These are phyloP conservation scores for Trichophyton simii DNA, from an alignment of 2,329 filamentous ascomycete species.

Conservation along the genomic window DNA sequence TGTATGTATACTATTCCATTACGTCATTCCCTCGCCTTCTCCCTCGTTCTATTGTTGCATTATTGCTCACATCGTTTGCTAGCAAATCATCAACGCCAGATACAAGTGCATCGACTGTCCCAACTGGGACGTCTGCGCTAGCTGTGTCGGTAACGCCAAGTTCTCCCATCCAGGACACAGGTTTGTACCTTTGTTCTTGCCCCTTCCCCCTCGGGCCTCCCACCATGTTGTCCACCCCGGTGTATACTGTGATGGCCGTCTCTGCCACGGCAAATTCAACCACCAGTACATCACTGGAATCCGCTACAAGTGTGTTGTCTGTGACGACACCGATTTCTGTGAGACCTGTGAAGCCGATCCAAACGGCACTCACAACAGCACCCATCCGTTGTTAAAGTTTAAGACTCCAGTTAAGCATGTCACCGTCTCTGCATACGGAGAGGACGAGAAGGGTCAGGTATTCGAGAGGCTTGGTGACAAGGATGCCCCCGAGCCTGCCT, in stretches of 20 bases:
- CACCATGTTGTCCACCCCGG: conserved; percentile 54
- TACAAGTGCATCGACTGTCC: conserved; percentile 96
- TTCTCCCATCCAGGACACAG: conserved; percentile 70
- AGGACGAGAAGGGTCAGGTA: conserved; percentile 54
- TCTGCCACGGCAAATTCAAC: conserved; percentile 48
- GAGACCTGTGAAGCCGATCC: conserved; percentile 85
- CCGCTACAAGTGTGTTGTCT: conserved; percentile 95
- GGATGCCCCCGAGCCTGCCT: conserved; percentile 12
- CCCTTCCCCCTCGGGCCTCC: conserved; percentile 39
- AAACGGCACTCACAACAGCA: conserved; percentile 73
- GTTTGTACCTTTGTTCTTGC: conserved; percentile 77
- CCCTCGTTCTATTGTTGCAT: not conserved
- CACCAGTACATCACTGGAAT: conserved; percentile 59
- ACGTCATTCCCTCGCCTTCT: not conserved
- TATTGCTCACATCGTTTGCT: not conserved
- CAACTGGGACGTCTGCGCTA: conserved; percentile 88
- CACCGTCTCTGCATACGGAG: conserved; percentile 70
- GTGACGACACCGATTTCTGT: conserved; percentile 90
- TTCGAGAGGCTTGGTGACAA: conserved; percentile 64
- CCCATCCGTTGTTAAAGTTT: conserved; percentile 95
- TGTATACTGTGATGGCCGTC: conserved; percentile 87
- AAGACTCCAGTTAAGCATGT: conserved; percentile 84
- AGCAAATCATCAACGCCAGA: conserved; percentile 70
- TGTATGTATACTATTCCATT: conserved; percentile 24
- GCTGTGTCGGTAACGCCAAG: conserved; percentile 55